Percentiles rank a stretch among this genome's conserved stretches.
phyloP scores from a whole-genome alignment of 768 basidiomycete genomes.

The Mycena pura region DNA sequence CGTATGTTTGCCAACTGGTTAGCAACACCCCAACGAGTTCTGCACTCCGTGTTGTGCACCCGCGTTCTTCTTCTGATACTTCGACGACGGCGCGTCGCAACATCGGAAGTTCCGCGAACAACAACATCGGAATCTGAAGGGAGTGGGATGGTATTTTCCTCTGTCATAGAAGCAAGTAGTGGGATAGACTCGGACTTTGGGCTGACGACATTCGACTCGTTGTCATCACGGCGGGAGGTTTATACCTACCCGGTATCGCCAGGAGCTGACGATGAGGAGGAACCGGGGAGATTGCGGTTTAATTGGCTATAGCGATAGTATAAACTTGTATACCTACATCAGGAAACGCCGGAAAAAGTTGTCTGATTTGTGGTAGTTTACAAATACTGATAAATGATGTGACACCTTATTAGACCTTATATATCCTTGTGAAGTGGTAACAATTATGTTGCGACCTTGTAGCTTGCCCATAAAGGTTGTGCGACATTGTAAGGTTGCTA shows the following conservation, averaged over 20 bases:
- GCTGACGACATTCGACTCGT: slow-evolving; percentile 7
- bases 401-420: too few relatives aligned
- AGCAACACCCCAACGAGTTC: slow-evolving; percentile 50
- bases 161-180: neutral
- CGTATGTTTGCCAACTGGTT: slow-evolving; percentile 49
- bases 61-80: slow-evolving; percentile 50
- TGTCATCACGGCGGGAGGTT: slow-evolving; percentile 2
- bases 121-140: slow-evolving; percentile 16
- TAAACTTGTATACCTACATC: slow-evolving; percentile 12
- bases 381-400: too few relatives aligned
- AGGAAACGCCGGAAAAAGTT: too few relatives aligned
- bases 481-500: too few relatives aligned
- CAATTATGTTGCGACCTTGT: too few relatives aligned
- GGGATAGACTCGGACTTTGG: neutral
- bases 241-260: slow-evolving; percentile 15
- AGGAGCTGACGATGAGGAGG: slow-evolving; percentile 3
- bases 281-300: neutral
- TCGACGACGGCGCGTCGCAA: slow-evolving; percentile 33
- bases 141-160: slow-evolving; percentile 17
- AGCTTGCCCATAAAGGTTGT: too few relatives aligned
- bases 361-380: too few relatives aligned
- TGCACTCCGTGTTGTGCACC: slow-evolving; percentile 51
- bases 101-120: slow-evolving; percentile 28
- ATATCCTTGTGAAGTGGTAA: too few relatives aligned
- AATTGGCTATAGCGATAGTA: slow-evolving; percentile 12